A percentile compares a stretch with the other conserved stretches of the same genome.
Evolutionary conservation across 2,329 filamentous ascomycete species (phyloP).

Genomic region (Diaporthe humulicola): DNA sequence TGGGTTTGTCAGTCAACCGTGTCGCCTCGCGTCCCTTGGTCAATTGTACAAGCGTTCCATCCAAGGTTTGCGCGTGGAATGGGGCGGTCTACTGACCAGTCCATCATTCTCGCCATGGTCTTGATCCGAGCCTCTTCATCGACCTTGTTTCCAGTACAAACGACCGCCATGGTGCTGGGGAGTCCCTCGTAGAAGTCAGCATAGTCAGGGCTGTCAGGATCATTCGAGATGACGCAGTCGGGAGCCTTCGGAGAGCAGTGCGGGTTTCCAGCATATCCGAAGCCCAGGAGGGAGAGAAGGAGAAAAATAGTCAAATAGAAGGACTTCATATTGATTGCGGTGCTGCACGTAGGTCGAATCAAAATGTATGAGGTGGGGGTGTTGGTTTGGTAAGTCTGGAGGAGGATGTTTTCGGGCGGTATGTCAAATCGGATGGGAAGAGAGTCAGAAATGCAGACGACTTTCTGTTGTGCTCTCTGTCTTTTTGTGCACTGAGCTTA

Average conservation of each 20-base stretch:
- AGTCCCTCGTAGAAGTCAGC: background rate
- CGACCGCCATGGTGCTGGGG: background rate
- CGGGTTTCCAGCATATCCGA: background rate
- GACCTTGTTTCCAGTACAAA: background rate
- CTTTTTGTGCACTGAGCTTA: background rate
- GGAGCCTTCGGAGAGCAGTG: background rate
- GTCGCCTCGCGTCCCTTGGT: background rate
- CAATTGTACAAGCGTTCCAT: background rate
- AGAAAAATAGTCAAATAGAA: background rate
- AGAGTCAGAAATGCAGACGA: background rate
- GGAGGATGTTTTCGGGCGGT: background rate
- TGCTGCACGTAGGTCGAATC: background rate
- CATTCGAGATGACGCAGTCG: background rate
- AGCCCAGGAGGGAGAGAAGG: background rate
- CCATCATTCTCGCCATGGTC: constrained; percentile 12
- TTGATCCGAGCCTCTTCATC: background rate
- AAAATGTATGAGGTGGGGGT: background rate
- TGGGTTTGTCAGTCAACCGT: background rate
- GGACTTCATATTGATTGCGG: background rate
- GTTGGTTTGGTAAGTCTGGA: background rate
- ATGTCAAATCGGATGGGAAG: background rate
- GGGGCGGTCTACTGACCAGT: background rate
- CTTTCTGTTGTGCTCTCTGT: background rate
- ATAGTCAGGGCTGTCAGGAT: background rate
- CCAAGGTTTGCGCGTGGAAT: background rate